Percentiles rank a stretch among this genome's conserved stretches.
Conservation (phyloP, 176 grass and related monocot genomes). For the Miscanthus lutarioriparius region DNA sequence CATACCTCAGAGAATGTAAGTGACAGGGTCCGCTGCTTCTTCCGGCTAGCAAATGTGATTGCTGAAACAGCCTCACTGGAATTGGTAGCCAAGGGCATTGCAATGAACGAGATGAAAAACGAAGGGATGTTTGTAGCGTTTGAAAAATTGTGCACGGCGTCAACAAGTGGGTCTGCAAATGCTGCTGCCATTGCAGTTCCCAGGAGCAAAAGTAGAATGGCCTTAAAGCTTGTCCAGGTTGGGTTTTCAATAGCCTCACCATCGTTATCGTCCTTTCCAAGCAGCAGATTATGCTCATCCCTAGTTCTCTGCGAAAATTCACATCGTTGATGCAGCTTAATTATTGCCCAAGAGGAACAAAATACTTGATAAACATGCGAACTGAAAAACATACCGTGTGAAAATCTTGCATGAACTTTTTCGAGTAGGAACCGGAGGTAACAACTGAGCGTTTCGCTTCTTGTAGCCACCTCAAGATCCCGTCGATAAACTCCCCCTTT, state of each 20-base stretch:
- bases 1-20: constrained; percentile 95
- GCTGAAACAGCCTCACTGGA: constrained; percentile 92
- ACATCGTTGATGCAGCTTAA: not conserved
- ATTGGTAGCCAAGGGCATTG: constrained; percentile 89
- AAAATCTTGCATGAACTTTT: constrained; percentile 62
- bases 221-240: constrained; percentile 61
- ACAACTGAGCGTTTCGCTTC: constrained; percentile 44
- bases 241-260: constrained; percentile 57
- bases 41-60: constrained; percentile 78
- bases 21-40: constrained; percentile 81
- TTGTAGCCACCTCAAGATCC: constrained; percentile 61
- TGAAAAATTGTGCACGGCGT: constrained; percentile 84
- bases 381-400: constrained; percentile 35
- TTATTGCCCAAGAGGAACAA: not conserved
- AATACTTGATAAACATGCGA: not conserved
- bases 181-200: constrained; percentile 74
- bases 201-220: constrained; percentile 66
- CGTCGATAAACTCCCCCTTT: constrained; percentile 54
- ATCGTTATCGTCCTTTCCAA: constrained; percentile 50
- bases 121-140: constrained; percentile 77
- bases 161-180: constrained; percentile 87
- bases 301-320: constrained; percentile 58
- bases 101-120: constrained; percentile 95
- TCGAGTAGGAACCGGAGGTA: constrained; percentile 41
- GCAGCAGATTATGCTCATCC: constrained; percentile 57